Base-by-base conservation (phyloP, 2,329 filamentous ascomycete species). In the Graphilbum sp. region DNA sequence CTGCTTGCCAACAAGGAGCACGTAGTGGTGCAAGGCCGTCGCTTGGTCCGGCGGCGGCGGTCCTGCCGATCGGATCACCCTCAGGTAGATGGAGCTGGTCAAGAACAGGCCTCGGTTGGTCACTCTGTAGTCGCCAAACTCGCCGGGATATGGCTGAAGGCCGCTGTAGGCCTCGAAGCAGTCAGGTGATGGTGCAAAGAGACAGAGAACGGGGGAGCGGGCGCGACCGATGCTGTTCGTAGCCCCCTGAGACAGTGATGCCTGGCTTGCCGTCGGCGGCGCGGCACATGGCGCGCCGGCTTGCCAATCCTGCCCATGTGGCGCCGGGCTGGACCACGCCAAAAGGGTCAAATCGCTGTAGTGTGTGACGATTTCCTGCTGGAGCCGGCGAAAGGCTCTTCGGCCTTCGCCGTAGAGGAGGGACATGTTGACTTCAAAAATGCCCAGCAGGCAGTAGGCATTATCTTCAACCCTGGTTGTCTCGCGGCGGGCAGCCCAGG, bases 371-470 rank as follows among this genome's bases (percentile, higher is more conserved):
- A 48, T 45, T 35, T 45, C 43, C 37, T 45, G 40, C 32, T 49
- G 46, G 17, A 48, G 36, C 2, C 47, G 42, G 13, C 37, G 37
- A 32, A 49, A 49, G 3, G 47, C 42, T 10, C 32, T 27, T 16
- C 8, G n/a, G 12, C 41, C 45, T 32, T 49, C 47, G 19, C 47
- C 47, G 32, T 49, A 49, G 10, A 43, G 8, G 19, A 48, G 25
- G 7, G 45, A 43, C 43, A 49, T 45, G 34, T 41, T 35, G 15
- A 46, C 33, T 19, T 43, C 39, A 21, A 47, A 47, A 4, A 49
- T 36, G 3, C 46, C 46, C 7, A 49, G 37, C 16, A 49, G 41
- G 34, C 42, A 45, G 41, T 49, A 49, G 4, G 45, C 45, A 15
- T 19, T n/a, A 32, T 49, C 47, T 19, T 49, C 47, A 27, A 38